phyloP scores from a whole-genome alignment of 2,329 filamentous ascomycete species.

The Ascosphaera pollenicola region DNA sequence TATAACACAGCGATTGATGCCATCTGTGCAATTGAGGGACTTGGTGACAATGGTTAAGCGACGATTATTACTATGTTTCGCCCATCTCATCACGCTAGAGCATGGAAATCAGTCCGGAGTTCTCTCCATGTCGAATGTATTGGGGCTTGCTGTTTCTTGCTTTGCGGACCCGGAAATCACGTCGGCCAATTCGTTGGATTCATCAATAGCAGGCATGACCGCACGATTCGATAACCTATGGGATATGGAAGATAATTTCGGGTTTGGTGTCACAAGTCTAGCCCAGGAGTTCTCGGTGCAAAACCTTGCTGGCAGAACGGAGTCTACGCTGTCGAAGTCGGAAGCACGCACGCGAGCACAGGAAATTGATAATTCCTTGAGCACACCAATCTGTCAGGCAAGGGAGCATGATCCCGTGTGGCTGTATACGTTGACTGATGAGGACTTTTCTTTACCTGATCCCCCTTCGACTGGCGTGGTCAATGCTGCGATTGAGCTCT shows the following conservation, averaged over 20 bases:
- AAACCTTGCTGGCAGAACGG: conserved; percentile 46
- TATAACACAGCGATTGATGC: conserved; percentile 58
- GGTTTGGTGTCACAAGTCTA: conserved; percentile 78
- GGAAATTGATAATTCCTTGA: conserved; percentile 11
- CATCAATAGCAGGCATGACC: conserved; percentile 75
- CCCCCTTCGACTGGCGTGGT: conserved; percentile 84
- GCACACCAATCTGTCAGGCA: conserved; percentile 52
- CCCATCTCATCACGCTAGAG: conserved; percentile 71
- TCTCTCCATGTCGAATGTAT: conserved; percentile 70
- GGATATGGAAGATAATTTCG: conserved; percentile 86
- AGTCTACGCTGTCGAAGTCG: conserved; percentile 19
- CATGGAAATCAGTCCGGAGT: conserved; percentile 68
- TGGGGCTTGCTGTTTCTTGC: conserved; percentile 71
- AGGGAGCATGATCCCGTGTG: conserved; percentile 75
- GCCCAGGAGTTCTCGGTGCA: conserved; percentile 55
- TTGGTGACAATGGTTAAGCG: conserved; percentile 83
- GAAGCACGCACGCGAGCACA: background rate
- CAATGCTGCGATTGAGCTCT: conserved; percentile 81
- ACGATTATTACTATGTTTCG: conserved; percentile 84
- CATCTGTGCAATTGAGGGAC: conserved; percentile 71
- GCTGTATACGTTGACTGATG: conserved; percentile 39
- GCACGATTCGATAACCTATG: conserved; percentile 84
- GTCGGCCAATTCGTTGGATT: conserved; percentile 55
- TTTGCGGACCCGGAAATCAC: conserved; percentile 74
- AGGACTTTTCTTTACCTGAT: conserved; percentile 34